phyloP scores from a whole-genome alignment of 257 asterid species.

The Asclepias syriaca region DNA sequence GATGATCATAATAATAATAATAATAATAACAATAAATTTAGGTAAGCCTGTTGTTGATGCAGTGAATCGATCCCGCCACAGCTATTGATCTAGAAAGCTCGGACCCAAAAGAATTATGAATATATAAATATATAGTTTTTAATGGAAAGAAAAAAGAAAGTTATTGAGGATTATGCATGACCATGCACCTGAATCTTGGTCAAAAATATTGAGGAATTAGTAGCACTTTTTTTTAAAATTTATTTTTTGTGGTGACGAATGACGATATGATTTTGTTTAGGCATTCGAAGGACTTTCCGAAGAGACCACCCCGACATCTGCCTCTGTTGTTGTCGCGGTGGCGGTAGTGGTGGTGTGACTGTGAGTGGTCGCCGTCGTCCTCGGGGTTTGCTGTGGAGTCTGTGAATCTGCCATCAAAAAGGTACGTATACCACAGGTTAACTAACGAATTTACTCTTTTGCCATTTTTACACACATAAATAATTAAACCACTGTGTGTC shows the following conservation, averaged over 20 bases:
- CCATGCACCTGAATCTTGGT: conserved; percentile 8
- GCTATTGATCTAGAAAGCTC: not conserved
- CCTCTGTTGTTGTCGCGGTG: conserved; percentile 46
- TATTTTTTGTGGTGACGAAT: not conserved
- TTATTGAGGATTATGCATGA: conserved; percentile 15
- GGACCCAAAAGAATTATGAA: conserved; percentile 25
- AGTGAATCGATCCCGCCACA: conserved; percentile 1
- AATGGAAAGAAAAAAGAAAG: conserved; percentile 6
- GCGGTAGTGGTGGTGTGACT: conserved; percentile 28
- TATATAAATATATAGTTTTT: not conserved
- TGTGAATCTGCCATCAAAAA: conserved; percentile 42
- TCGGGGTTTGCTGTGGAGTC: conserved; percentile 51
- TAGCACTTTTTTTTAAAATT: conserved; percentile 15
- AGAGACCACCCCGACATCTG: conserved; percentile 27
- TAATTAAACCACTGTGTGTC: no score
- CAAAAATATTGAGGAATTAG: conserved; percentile 15
- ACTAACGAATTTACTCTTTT: not conserved
- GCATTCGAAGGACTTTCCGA: conserved; percentile 52
- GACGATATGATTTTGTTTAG: conserved; percentile 11
- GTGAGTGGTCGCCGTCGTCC: conserved; percentile 33
- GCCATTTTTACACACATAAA: no score
- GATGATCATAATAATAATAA: not conserved
- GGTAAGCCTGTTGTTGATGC: not conserved
- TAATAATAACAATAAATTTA: not conserved
- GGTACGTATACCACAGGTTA: not conserved